A percentile compares a stretch with the other conserved stretches of the same genome.
Conservation (phyloP, 345 rosid genomes). For the Murraya paniculata region DNA sequence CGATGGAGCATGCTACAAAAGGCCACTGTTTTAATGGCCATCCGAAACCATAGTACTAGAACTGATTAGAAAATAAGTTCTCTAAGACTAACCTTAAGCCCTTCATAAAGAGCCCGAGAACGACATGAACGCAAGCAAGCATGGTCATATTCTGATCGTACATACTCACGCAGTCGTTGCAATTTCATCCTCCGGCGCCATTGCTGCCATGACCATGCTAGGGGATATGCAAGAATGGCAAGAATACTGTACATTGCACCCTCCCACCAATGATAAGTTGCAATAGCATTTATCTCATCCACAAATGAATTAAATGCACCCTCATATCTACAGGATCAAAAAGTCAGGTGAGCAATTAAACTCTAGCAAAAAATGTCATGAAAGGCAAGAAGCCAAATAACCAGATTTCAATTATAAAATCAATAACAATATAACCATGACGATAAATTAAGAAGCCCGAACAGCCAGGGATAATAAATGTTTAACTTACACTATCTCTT, state of each 20-base stretch:
- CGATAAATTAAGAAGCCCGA: neutral
- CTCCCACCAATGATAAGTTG: slow-evolving; percentile 99
- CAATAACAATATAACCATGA: neutral
- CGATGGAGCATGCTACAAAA: neutral
- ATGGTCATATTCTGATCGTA: slow-evolving; percentile 98
- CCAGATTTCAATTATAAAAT: neutral
- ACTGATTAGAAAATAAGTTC: slow-evolving; percentile 12
- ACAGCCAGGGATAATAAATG: slow-evolving; percentile 15
- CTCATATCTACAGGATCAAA: slow-evolving; percentile 67
- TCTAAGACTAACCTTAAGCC: slow-evolving; percentile 71
- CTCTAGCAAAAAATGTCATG: neutral
- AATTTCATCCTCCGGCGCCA: slow-evolving; percentile 82
- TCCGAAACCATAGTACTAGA: neutral
- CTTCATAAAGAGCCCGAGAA: slow-evolving; percentile 98
- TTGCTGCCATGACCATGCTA: slow-evolving; percentile 99
- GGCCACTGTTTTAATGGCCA: neutral
- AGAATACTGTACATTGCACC: slow-evolving; percentile 89
- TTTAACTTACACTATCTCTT: slow-evolving; percentile 86
- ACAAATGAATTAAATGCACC: slow-evolving; percentile 91
- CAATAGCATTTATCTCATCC: slow-evolving; percentile 92
- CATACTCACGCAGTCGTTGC: slow-evolving; percentile 92
- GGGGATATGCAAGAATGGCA: slow-evolving; percentile 72
- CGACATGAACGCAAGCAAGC: slow-evolving; percentile 98
- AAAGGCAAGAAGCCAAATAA: neutral
- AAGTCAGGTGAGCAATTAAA: slow-evolving; percentile 17